Base-by-base conservation (phyloP, 2,329 filamentous ascomycete species). In the Periconia sp. region DNA sequence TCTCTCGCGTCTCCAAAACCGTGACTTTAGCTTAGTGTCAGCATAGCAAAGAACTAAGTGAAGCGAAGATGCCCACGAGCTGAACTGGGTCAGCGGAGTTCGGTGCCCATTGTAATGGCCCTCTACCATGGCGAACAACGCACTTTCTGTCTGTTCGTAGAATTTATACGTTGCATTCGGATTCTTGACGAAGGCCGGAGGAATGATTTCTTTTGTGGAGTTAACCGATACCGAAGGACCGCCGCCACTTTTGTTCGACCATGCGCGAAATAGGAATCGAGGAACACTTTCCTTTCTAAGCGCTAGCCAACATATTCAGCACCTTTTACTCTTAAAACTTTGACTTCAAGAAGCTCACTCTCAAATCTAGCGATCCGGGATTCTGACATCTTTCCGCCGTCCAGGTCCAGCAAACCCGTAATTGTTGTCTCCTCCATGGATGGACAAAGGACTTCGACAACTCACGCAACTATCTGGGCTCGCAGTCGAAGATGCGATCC, bases 181-280 rank as follows among this genome's bases (percentile, higher is more conserved):
- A 6, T 30, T 6, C 6, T 6, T 6, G 33, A 50, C 30, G 15
- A 44, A 36, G 3, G 30, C 40, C 19, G 35, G 40, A n/a, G 43
- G 48, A 12, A 39, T 13, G 5, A 47, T 46, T 5, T 41, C 31
- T 2, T 1, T 15, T 3, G 23, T 36, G 8, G 30, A 44, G 19
- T 45, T 47, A 10, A 44, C 40, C 2, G 36, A 10, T 8, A 21
- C 3, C 3, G 23, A 7, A n/a, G 45, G 34, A 17, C 29, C 43
- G 5, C 40, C 48, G 11, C 40, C 40, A 13, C 26, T 47, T 4
- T 4, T 4, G 8, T 12, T 13, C 2, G 12, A n/a, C 33, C 39
- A 51, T 1, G 37, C 40, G n/a, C 48, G 48, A 22, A 51, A 47
- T 5, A 47, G 30, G 25, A 23, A 45, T n/a, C 40, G 37, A 24